phyloP scores from a whole-genome alignment of 139 green algal species.

The Picochlorum sp. region DNA sequence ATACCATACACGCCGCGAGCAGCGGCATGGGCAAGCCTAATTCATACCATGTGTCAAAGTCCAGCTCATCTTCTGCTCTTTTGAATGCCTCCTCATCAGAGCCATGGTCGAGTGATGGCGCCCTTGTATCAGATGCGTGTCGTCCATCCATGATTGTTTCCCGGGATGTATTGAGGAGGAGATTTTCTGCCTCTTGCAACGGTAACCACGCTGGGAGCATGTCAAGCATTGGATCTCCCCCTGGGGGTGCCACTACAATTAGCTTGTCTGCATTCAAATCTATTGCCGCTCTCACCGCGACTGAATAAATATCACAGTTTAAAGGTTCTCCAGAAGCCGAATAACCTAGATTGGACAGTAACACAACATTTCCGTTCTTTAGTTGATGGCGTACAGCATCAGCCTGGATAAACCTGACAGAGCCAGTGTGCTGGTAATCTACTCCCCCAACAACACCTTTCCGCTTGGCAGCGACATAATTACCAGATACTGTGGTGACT shows the following conservation, averaged over 20 bases:
- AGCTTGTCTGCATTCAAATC: constrained; percentile 88
- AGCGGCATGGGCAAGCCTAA: constrained; percentile 25
- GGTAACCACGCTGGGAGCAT: constrained; percentile 68
- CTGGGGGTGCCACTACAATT: constrained; percentile 62
- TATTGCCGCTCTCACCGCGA: constrained; percentile 36
- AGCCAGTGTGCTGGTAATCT: constrained; percentile 65
- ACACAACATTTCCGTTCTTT: constrained; percentile 70
- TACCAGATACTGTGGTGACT: constrained; percentile 67
- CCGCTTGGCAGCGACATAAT: constrained; percentile 87
- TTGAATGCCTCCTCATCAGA: neutral
- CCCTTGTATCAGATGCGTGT: neutral
- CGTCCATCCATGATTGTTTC: neutral
- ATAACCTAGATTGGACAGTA: constrained; percentile 76
- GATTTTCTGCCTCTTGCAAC: constrained; percentile 55
- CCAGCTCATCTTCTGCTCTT: constrained; percentile 8
- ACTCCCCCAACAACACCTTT: constrained; percentile 81
- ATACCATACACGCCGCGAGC: constrained; percentile 33
- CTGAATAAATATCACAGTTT: constrained; percentile 68
- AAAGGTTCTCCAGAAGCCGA: constrained; percentile 75
- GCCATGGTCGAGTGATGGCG: neutral
- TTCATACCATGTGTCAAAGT: constrained; percentile 22
- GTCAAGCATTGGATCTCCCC: neutral
- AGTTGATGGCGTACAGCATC: constrained; percentile 71
- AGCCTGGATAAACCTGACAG: constrained; percentile 67
- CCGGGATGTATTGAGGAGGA: constrained; percentile 32